Conservation (phyloP, 306 rosid genomes). For the apple (Malus domestica) region DNA sequence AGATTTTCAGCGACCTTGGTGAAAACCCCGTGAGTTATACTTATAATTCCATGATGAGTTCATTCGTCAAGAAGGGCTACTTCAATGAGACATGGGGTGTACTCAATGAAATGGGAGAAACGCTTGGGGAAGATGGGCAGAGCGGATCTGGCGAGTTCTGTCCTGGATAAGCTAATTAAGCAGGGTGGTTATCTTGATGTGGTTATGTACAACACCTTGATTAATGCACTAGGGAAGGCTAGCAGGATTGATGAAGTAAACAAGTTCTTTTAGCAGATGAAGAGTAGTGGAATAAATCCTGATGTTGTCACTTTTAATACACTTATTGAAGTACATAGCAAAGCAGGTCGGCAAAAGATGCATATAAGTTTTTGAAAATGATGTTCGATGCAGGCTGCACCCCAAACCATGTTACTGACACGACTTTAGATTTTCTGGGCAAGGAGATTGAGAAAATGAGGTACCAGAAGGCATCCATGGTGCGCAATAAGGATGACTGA, state of each 20-base stretch:
- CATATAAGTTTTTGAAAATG: conserved; percentile 70
- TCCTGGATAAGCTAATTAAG: conserved; percentile 67
- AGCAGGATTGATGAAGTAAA: conserved; percentile 65
- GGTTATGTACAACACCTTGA: conserved; percentile 86
- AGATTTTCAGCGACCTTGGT: too few species aligned
- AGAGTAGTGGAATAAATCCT: conserved; percentile 64
- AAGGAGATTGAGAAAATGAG: conserved; percentile 72
- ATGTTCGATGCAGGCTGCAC: conserved; percentile 88
- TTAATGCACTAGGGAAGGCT: conserved; percentile 84
- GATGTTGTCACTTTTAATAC: conserved; percentile 82
- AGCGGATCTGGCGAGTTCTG: conserved; percentile 83
- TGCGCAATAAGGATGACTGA: conserved; percentile 37
- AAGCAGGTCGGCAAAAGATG: conserved; percentile 79
- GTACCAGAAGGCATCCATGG: conserved; percentile 61
- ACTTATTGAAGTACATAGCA: conserved; percentile 82
- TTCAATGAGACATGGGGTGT: too few species aligned
- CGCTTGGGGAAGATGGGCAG: conserved; percentile 83
- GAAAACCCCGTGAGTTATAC: neutral
- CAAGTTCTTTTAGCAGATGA: conserved; percentile 77
- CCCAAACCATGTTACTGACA: conserved; percentile 85
- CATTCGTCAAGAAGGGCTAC: too few species aligned
- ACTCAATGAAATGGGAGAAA: too few species aligned
- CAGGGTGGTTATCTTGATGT: conserved; percentile 88
- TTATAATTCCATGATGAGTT: neutral
- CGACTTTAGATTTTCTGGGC: conserved; percentile 83